Conservation (phyloP, 345 rosid species). For the Eutrema yunnanense region DNA sequence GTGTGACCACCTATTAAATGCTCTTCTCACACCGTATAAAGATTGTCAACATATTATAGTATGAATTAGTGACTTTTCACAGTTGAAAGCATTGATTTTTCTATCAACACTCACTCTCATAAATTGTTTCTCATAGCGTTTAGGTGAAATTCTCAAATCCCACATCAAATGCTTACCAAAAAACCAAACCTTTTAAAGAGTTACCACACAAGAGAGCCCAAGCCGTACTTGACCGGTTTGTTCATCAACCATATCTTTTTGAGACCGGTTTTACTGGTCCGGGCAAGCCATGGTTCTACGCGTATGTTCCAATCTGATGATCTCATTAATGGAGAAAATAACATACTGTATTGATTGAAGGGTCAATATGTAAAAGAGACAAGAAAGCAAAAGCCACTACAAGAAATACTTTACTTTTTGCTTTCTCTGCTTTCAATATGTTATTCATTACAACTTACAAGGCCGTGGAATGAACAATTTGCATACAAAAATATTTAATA, state of each 20-base stretch:
- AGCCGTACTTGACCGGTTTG: too few relatives aligned
- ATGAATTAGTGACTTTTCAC: neutral
- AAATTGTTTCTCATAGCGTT: neutral
- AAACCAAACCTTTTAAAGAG: neutral
- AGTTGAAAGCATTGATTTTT: conserved; percentile 26
- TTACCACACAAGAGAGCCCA: neutral
- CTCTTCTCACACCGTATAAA: neutral
- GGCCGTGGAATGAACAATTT: conserved; percentile 3
- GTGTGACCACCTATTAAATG: conserved; percentile 29
- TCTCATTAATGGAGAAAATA: neutral
- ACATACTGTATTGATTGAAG: neutral
- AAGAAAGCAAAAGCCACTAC: conserved; percentile 23
- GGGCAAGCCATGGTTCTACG: neutral
- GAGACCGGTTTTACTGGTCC: neutral
- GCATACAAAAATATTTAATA: neutral
- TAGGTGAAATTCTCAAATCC: conserved; percentile 9
- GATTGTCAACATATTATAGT: conserved; percentile 11
- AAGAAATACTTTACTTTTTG: neutral
- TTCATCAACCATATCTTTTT: neutral
- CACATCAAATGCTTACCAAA: neutral
- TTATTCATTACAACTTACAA: conserved; percentile 1
- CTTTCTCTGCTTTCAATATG: conserved; percentile 4
- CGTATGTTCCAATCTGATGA: neutral
- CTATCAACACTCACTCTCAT: conserved; percentile 15
- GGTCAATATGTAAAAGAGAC: neutral